Base-by-base conservation (phyloP, 371 early-diverging fungal species). In the Zopfochytrium polystomum region DNA sequence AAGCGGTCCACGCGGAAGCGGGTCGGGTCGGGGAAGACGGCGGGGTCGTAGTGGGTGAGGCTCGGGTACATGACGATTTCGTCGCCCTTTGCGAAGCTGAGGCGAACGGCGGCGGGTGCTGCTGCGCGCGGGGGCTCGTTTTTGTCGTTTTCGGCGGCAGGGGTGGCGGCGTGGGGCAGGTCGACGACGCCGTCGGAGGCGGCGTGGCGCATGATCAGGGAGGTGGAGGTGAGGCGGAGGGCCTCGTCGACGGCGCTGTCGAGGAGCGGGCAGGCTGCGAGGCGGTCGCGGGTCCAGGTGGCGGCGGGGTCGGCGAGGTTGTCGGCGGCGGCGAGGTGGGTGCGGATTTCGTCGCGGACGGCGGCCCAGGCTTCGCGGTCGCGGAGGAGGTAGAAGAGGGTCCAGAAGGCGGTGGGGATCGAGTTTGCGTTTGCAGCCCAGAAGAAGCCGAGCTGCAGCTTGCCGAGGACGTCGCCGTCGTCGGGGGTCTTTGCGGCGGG, bases 191-290 rank as follows among this genome's bases (percentile, higher is more conserved):
- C 9, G 42, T 38, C 42, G 11, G 9, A 11, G 11, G 42, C n/a
- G 42, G n/a, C 42, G n/a, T 38, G 11, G 11, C 42, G 42, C 42
- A 38, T 38, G 42, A 38, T 9, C 42, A 38, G 9, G n/a, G 11
- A 11, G n/a, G 42, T 38, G 11, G 42, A 9, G 42, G 42, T n/a
- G n/a, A 38, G 42, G 42, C 42, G 9, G n/a, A 38, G 42, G 9
- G 42, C 9, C n/a, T 38, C 42, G n/a, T 38, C 42, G 42, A 38
- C n/a, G 42, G 42, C 42, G 42, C 42, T 38, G 42, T 38, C 42
- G 42, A 38, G 42, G 42, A 38, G 42, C 42, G 42, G 11, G 42
- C 42, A 38, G 42, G 9, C n/a, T 38, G 11, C 42, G 42, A 38
- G 42, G 42, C n/a, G 9, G 42, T 38, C n/a, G 42, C 42, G 42